phyloP scores from a whole-genome alignment of 805 yeast species.

The Maudiozyma pseudohumilis region DNA sequence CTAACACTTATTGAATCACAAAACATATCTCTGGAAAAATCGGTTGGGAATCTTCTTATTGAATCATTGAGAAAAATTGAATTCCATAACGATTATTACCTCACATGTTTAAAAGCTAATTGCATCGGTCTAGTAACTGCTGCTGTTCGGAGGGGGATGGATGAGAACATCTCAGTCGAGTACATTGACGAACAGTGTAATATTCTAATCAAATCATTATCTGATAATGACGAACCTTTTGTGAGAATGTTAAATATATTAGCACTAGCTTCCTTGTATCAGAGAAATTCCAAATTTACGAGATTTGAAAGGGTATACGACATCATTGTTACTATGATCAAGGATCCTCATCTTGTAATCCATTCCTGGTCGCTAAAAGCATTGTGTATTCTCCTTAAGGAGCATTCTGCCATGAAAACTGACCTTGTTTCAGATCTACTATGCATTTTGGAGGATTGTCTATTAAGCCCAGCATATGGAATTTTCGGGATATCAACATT shows the following conservation, averaged over 20 bases:
- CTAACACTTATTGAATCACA: constrained; percentile 23
- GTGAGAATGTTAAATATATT: constrained; percentile 50
- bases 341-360: constrained; percentile 80
- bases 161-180: constrained; percentile 5
- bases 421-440: constrained; percentile 37
- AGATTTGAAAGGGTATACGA: constrained; percentile 41
- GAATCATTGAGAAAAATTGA: constrained; percentile 42
- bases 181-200: constrained; percentile 35
- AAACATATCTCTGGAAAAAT: constrained; percentile 21
- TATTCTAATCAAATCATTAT: constrained; percentile 53
- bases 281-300: constrained; percentile 30
- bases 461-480: constrained; percentile 42
- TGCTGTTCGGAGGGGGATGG: constrained; percentile 19
- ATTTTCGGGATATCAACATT: constrained; percentile 34
- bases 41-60: constrained; percentile 37
- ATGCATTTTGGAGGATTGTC: constrained; percentile 31
- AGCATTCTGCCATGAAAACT: constrained; percentile 39
- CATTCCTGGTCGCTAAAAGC: constrained; percentile 65
- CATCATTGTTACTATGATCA: constrained; percentile 47
- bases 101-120: constrained; percentile 43
- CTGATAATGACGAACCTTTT: constrained; percentile 53
- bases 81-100: constrained; percentile 29
- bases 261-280: constrained; percentile 39
- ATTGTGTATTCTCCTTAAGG: constrained; percentile 44
- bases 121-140: constrained; percentile 45